Conservation (phyloP, 371 early-diverging fungal genomes). For the Neoconidiobolus thromboides region DNA sequence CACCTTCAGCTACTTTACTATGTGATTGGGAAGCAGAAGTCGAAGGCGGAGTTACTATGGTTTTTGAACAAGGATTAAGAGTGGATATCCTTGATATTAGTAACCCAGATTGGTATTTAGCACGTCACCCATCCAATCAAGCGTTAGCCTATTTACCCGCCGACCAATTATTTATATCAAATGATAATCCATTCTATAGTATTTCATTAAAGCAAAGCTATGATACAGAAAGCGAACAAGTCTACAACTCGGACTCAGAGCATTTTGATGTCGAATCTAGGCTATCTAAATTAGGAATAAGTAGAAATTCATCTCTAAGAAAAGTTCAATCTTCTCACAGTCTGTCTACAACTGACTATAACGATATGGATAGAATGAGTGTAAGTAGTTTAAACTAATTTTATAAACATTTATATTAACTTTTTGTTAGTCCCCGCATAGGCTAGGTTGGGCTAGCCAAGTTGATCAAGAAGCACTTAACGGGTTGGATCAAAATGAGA, state of each 20-base stretch:
- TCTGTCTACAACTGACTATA: background rate
- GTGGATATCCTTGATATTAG: background rate
- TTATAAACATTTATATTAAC: background rate
- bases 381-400: background rate
- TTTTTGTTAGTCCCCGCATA: background rate
- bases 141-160: slow-evolving; percentile 2
- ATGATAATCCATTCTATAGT: background rate
- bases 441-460: background rate
- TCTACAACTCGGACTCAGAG: background rate
- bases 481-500: slow-evolving; percentile 21
- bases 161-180: background rate
- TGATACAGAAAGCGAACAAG: background rate
- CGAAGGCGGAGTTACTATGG: background rate
- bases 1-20: background rate
- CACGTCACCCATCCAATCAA: background rate
- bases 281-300: no score
- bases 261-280: no score
- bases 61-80: background rate
- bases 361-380: background rate
- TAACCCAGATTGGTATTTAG: slow-evolving; percentile 1
- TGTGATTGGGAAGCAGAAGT: background rate
- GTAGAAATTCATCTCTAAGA: background rate
- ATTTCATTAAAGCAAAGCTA: background rate
- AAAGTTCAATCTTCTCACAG: background rate
- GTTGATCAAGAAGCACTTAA: background rate